These are phyloP conservation scores for Talaromyces marneffei DNA, from an alignment of 2,329 filamentous ascomycete genomes.

Conservation along the genomic window DNA sequence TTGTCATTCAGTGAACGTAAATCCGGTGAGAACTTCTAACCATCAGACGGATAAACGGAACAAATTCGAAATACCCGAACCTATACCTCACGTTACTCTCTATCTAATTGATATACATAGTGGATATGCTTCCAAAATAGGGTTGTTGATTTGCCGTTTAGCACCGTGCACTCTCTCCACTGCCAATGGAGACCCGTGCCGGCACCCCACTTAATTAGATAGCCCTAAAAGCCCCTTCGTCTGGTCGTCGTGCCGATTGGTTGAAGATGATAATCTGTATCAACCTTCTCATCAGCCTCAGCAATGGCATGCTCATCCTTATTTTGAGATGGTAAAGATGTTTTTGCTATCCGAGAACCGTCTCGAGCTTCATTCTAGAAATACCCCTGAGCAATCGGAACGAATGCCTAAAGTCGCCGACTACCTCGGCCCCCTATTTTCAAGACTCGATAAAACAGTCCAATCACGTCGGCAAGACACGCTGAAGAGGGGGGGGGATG, in stretches of 20 bases:
- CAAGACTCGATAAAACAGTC: constrained; percentile 2
- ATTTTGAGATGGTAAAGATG: background rate
- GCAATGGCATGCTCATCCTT: background rate
- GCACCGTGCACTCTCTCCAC: background rate
- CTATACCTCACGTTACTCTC: background rate
- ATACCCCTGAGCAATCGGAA: background rate
- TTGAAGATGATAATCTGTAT: background rate
- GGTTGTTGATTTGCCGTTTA: background rate
- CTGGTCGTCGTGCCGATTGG: background rate
- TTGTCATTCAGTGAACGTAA: background rate
- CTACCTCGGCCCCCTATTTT: background rate
- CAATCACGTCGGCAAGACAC: background rate
- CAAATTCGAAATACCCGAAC: background rate
- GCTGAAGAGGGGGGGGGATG: background rate
- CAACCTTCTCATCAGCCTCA: background rate
- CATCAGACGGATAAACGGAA: background rate
- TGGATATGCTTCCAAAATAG: background rate
- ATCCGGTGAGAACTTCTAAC: background rate
- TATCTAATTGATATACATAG: background rate
- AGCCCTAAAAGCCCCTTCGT: background rate
- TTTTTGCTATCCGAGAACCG: background rate
- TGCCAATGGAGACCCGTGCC: background rate
- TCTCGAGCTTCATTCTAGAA: background rate
- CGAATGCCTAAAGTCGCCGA: background rate
- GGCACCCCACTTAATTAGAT: background rate